phyloP scores from a whole-genome alignment of 2,329 filamentous ascomycete species.

The Cercospora sesami region DNA sequence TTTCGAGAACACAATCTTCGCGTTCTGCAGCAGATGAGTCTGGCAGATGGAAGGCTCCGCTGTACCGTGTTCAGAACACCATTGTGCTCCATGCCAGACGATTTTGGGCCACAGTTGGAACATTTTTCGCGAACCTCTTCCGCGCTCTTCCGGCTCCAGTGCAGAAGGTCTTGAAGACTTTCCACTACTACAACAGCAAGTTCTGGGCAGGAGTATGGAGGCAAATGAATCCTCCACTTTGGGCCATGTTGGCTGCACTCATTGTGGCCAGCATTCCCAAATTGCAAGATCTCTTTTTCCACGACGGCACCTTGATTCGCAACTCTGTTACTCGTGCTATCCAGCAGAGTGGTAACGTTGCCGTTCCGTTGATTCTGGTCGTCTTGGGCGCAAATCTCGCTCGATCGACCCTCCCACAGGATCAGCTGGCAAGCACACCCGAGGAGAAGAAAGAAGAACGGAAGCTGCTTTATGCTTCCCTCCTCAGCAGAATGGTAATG shows the following conservation, averaged over 20 bases:
- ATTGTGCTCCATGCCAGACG: conserved; percentile 29
- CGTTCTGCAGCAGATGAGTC: conserved; percentile 12
- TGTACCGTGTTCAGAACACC: conserved; percentile 26
- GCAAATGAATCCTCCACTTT: conserved; percentile 97
- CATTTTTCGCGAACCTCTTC: conserved; percentile 46
- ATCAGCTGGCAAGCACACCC: conserved; percentile 62
- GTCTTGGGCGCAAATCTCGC: conserved; percentile 94
- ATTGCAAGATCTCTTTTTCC: conserved; percentile 84
- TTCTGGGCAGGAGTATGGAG: conserved; percentile 74
- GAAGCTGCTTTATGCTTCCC: conserved; percentile 79
- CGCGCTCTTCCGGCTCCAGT: conserved; percentile 53
- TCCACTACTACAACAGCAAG: conserved; percentile 46
- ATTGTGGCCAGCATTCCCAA: conserved; percentile 82
- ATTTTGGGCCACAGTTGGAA: conserved; percentile 35
- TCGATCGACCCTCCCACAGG: conserved; percentile 77
- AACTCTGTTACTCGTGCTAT: conserved; percentile 92
- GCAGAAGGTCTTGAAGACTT: conserved; percentile 52
- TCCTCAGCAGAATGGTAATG: conserved; percentile 87
- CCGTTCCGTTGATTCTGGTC: conserved; percentile 91
- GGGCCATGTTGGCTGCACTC: conserved; percentile 93
- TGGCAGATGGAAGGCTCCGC: conserved; percentile 31
- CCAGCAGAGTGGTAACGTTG: conserved; percentile 80
- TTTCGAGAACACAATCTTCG: conserved; percentile 31
- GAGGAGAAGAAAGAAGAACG: conserved; percentile 69
- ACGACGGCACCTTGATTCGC: conserved; percentile 81